Percentiles rank a stretch among this genome's conserved stretches.
Evolutionary conservation across 345 rosid genomes (phyloP).

Genomic region (Pistacia integerrima): DNA sequence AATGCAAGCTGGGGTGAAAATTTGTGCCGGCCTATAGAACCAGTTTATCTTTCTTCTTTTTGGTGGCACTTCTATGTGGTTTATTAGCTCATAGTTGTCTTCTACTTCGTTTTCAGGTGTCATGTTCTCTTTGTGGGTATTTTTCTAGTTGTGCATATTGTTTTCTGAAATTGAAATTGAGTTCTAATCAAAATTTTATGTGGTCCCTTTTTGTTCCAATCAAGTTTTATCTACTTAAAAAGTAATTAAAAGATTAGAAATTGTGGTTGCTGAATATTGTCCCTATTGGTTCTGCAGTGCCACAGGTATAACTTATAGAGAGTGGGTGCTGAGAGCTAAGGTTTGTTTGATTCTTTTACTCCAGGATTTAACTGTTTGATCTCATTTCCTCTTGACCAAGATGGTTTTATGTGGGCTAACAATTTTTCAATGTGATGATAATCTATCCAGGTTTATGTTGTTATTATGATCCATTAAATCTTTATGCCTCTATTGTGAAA

Average conservation of each 20-base stretch:
- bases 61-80: neutral
- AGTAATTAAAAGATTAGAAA: neutral
- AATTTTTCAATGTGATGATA: neutral
- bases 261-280: constrained; percentile 37
- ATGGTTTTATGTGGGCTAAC: neutral
- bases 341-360: constrained; percentile 40
- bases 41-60: neutral
- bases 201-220: neutral
- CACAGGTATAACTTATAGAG: constrained; percentile 87
- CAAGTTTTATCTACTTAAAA: neutral
- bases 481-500: neutral
- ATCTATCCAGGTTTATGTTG: neutral
- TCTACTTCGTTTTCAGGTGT: neutral
- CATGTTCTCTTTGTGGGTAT: neutral
- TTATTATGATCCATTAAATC: neutral
- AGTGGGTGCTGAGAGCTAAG: constrained; percentile 99
- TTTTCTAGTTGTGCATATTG: neutral
- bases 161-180: neutral
- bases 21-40: neutral
- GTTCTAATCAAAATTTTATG: neutral
- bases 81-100: neutral
- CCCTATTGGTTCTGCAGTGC: constrained; percentile 57
- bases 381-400: neutral
- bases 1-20: neutral
- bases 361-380: constrained; percentile 8